Base-by-base conservation (phyloP, 768 basidiomycete species). In the Xerocomus spinulosus region DNA sequence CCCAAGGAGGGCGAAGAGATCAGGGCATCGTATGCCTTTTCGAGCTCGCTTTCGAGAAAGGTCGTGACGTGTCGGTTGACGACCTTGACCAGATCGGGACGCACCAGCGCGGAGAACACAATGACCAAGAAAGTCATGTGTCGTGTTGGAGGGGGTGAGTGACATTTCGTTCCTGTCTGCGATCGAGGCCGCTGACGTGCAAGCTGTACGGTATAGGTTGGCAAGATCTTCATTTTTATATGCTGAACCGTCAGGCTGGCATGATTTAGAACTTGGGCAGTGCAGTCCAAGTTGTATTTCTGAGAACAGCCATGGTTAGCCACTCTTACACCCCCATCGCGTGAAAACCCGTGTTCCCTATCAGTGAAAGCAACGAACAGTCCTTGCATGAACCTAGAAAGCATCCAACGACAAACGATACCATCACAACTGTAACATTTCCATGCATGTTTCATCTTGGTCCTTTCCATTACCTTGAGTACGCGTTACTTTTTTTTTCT, bases 71-170 rank as follows among this genome's bases (percentile, higher is more conserved):
- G 87, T 64, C 79, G 85, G 55, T 69, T 94, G 68, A 87, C 90
- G 37, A 87, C 88, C 38, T 72, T 90, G 61, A 80, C 81, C 44
- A 78, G 91, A 40, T 69, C 77, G 10, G 75, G 73, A 61, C 72
- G 66, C 18, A 61, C 67, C 29, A 64, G 73, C 41, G 72, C 73
- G 47, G 59, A 68, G 54, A 46, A 52, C 42, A 71, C 69, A 39
- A 76, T 70, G 54, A 73, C 74, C 56, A 90, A 86, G 79, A 93
- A 91, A 68, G 91, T 93, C 25, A 87, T 94, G 85, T 90, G 86
- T 69, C 82, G 91, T 50, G 85, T 93, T 52, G 91, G 91, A 38
- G 89, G 87, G 67, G 88, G 88, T 83, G 54, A 60, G 81, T 73
- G 6, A 35, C n/a, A 28, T 45, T 42, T 44, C 24, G 13, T 36